These are phyloP conservation scores for Adansonia rubrostipa DNA, from an alignment of 441 rosid species.

Conservation along the genomic window DNA sequence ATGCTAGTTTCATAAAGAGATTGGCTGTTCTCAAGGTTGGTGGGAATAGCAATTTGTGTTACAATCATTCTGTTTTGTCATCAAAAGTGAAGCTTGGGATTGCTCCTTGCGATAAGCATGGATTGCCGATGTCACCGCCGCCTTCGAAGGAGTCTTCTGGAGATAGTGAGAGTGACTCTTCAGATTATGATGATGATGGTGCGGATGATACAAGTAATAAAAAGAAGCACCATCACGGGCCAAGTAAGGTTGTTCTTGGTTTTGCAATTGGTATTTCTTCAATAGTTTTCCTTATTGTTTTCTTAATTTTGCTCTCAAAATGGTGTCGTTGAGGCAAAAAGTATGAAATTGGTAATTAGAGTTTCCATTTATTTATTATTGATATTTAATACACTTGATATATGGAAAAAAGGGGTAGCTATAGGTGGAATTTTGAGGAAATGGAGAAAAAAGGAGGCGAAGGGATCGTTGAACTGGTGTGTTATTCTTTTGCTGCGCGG, in stretches of 20 bases:
- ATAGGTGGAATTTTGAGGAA: slow-evolving; percentile 27
- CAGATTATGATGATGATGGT: slow-evolving; percentile 55
- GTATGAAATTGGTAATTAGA: slow-evolving; percentile 28
- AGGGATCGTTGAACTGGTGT: slow-evolving; percentile 39
- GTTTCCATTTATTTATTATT: slow-evolving; percentile 40
- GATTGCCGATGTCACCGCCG: slow-evolving; percentile 81
- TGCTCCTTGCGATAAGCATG: slow-evolving; percentile 82
- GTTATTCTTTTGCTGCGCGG: slow-evolving; percentile 32
- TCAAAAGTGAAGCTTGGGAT: slow-evolving; percentile 85
- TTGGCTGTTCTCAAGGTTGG: slow-evolving; percentile 72
- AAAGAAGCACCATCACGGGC: slow-evolving; percentile 65
- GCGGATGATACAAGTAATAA: slow-evolving; percentile 39
- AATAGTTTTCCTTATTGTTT: slow-evolving; percentile 79
- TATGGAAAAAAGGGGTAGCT: slow-evolving; percentile 19
- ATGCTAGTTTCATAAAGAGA: slow-evolving; percentile 62
- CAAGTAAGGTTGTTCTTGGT: slow-evolving; percentile 89
- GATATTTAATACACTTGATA: slow-evolving; percentile 29
- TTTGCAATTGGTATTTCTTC: slow-evolving; percentile 88
- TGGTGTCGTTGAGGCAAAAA: slow-evolving; percentile 64
- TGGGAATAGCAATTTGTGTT: slow-evolving; percentile 77
- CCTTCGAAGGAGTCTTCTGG: slow-evolving; percentile 61
- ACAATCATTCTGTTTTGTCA: slow-evolving; percentile 65
- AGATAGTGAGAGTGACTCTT: slow-evolving; percentile 43
- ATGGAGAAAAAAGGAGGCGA: background rate
- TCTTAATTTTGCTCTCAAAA: slow-evolving; percentile 77